Percentiles rank a stretch among this genome's conserved stretches.
phyloP scores from a whole-genome alignment of 2,329 filamentous ascomycete genomes.

The Trichophyton mentagrophytes region DNA sequence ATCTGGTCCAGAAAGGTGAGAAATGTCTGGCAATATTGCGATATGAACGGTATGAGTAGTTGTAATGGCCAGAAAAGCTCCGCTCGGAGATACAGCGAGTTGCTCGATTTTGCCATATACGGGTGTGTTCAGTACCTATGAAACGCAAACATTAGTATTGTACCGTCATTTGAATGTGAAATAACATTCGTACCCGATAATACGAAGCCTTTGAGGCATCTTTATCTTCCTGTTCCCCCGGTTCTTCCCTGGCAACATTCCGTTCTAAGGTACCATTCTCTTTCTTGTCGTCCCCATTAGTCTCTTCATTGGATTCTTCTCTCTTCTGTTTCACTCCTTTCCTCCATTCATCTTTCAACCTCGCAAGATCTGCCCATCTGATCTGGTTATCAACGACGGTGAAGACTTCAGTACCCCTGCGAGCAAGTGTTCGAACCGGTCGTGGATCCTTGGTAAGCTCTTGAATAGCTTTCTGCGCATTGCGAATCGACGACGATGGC shows the following conservation, averaged over 20 bases:
- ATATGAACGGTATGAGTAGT: conserved; percentile 83
- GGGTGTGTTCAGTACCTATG: conserved; percentile 60
- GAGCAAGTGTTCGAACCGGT: conserved; percentile 55
- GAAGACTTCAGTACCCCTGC: conserved; percentile 76
- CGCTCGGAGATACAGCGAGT: conserved; percentile 69
- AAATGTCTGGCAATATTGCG: conserved; percentile 67
- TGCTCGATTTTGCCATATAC: conserved; percentile 74
- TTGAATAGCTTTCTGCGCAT: conserved; percentile 19
- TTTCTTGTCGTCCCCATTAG: background rate
- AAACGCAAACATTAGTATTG: conserved; percentile 3
- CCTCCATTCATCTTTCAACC: conserved; percentile 55
- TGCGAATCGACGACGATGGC: conserved; percentile 10
- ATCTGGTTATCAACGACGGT: conserved; percentile 80
- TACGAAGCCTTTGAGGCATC: background rate
- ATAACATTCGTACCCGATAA: conserved; percentile 35
- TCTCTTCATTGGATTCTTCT: conserved; percentile 9
- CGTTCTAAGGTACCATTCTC: background rate
- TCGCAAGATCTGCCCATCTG: conserved; percentile 74
- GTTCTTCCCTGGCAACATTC: background rate
- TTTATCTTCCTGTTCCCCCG: background rate
- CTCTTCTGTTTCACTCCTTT: conserved; percentile 25
- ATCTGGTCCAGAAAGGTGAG: conserved; percentile 60
- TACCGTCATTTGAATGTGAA: background rate
- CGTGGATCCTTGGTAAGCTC: conserved; percentile 20
- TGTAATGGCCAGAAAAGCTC: conserved; percentile 69